These are phyloP conservation scores for Meira nashicola DNA, from an alignment of 1,284 basidiomycete genomes.

Conservation along the genomic window DNA sequence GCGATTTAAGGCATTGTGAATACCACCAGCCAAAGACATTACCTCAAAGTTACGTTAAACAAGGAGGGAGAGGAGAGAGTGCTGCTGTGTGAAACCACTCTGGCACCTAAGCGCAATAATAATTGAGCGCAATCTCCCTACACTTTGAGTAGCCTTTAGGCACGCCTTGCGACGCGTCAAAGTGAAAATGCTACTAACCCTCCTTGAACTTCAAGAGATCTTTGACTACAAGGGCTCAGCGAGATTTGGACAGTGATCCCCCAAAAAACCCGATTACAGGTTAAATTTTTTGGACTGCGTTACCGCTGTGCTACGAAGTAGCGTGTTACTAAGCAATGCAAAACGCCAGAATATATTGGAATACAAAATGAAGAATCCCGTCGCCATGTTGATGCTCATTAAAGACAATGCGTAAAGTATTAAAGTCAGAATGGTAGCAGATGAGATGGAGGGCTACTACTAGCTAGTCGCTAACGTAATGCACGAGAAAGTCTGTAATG, in stretches of 20 bases:
- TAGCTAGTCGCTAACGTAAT: too few relatives aligned
- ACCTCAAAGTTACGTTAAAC: slow-evolving; percentile 9
- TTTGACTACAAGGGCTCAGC: slow-evolving; percentile 7
- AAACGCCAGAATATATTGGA: too few relatives aligned
- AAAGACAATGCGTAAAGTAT: background rate
- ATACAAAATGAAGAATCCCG: too few relatives aligned
- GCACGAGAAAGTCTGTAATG: too few relatives aligned
- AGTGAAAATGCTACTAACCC: slow-evolving; percentile 1
- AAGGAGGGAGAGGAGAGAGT: slow-evolving; percentile 8
- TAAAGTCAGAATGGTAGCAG: too few relatives aligned
- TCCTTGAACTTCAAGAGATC: slow-evolving; percentile 3
- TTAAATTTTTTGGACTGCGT: background rate
- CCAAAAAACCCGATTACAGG: slow-evolving; percentile 3
- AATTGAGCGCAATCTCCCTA: slow-evolving; percentile 1
- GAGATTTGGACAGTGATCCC: slow-evolving; percentile 5
- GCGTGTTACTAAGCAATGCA: background rate
- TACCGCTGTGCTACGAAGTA: slow-evolving; percentile 1
- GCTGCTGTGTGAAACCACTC: slow-evolving; percentile 8
- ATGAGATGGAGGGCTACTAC: too few relatives aligned
- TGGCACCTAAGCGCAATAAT: background rate
- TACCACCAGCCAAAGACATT: background rate
- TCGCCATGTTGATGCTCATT: background rate
- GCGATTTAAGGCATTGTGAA: slow-evolving; percentile 7
- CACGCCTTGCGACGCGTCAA: slow-evolving; percentile 2
- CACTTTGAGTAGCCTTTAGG: background rate